Evolutionary conservation across 2,329 filamentous ascomycete genomes (phyloP), one percentile per base, ranked within the genome.

Genomic region (Mollisia scopiformis): DNA sequence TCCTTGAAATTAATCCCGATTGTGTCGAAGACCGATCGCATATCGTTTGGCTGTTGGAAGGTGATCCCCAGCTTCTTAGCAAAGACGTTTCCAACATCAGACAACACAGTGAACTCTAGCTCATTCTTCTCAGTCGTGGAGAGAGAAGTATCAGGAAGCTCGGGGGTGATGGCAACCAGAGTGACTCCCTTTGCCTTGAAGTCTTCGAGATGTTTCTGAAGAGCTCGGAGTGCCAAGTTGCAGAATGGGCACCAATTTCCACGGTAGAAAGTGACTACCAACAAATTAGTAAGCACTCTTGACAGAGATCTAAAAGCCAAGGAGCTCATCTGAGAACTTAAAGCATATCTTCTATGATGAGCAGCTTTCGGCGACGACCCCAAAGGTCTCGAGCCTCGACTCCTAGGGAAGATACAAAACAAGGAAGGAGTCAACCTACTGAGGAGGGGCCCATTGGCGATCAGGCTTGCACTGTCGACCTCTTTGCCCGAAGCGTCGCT

Each of bases 261-360:
- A 50, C 78, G 78, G 70, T 80, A 80, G 70, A 80, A 80, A n/a
- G 75, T 76, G 47, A 80, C 71, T n/a, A n/a, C n/a, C n/a, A n/a
- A n/a, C n/a, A n/a, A n/a, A n/a, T n/a, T n/a, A n/a, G n/a, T n/a
- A n/a, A n/a, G n/a, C n/a, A n/a, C n/a, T n/a, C n/a, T n/a, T n/a
- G n/a, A n/a, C n/a, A n/a, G n/a, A n/a, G n/a, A n/a, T n/a, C n/a
- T n/a, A n/a, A n/a, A n/a, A n/a, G n/a, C n/a, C n/a, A n/a, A n/a
- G n/a, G n/a, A n/a, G n/a, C n/a, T n/a, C n/a, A n/a, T n/a, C n/a
- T n/a, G n/a, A n/a, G n/a, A n/a, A n/a, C n/a, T n/a, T n/a, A n/a
- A n/a, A n/a, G n/a, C n/a, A n/a, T n/a, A n/a, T n/a, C n/a, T n/a
- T n/a, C n/a, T n/a, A n/a, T n/a, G n/a, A n/a, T n/a, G n/a, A n/a